Conservation (phyloP, 192 early-diverging fungal species). For the Coemansia sp. region DNA sequence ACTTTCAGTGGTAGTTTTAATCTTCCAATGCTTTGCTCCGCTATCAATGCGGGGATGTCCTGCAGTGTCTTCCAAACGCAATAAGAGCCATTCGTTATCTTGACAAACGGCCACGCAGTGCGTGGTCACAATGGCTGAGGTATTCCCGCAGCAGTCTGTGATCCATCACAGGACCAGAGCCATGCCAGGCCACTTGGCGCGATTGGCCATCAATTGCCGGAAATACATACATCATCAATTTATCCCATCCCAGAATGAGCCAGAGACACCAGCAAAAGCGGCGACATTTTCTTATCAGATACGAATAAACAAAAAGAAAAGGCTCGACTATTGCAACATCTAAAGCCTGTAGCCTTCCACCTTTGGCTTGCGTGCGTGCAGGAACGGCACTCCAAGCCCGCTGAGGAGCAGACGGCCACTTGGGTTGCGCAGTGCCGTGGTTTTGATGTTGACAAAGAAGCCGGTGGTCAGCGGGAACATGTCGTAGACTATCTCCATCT, state of each 20-base stretch:
- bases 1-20: not conserved
- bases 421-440: conserved; percentile 76
- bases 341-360: conserved; percentile 23
- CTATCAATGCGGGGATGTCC: not conserved
- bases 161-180: too few relatives aligned
- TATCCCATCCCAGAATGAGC: too few relatives aligned
- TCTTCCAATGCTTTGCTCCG: not conserved
- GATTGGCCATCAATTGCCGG: too few relatives aligned
- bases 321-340: not conserved
- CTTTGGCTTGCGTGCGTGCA: conserved; percentile 51
- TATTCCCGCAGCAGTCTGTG: too few relatives aligned
- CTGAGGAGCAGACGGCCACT: conserved; percentile 81
- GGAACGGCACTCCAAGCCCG: conserved; percentile 88
- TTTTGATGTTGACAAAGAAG: conserved; percentile 83
- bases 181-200: too few relatives aligned
- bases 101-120: too few relatives aligned
- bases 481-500: conserved; percentile 96
- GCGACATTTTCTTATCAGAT: too few relatives aligned
- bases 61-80: too few relatives aligned
- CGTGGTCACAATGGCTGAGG: too few relatives aligned
- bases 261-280: too few relatives aligned
- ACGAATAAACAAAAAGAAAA: not conserved
- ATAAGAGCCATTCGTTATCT: too few relatives aligned
- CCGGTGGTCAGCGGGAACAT: conserved; percentile 89
- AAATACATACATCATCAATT: too few relatives aligned